phyloP scores from a whole-genome alignment of 2,329 filamentous ascomycete genomes.

The Colletotrichum lentis region DNA sequence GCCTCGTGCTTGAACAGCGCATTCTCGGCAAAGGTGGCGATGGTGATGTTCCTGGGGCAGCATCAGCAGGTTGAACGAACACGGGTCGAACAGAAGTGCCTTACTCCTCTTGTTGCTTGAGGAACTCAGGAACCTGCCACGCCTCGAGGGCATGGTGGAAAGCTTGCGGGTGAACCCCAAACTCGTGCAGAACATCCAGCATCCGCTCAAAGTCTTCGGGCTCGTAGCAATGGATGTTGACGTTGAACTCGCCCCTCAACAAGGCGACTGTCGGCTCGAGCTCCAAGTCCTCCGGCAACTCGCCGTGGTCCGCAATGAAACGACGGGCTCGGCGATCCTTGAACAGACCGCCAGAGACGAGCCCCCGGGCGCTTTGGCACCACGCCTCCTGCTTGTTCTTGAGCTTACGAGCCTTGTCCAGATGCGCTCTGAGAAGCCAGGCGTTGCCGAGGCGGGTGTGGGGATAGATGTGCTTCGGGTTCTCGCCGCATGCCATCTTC shows the following conservation, averaged over 20 bases:
- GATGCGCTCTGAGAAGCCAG: conserved; percentile 50
- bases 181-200: conserved; percentile 52
- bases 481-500: conserved; percentile 58
- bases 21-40: conserved; percentile 54
- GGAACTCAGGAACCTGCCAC: conserved; percentile 51
- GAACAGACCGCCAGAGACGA: neutral
- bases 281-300: conserved; percentile 48
- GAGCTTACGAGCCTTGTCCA: conserved; percentile 47
- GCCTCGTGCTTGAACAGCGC: conserved; percentile 53
- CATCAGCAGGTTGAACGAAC: neutral
- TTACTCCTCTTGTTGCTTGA: conserved; percentile 47
- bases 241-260: conserved; percentile 51
- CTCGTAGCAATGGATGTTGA: conserved; percentile 57
- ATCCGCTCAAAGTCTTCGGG: conserved; percentile 54
- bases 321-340: no score
- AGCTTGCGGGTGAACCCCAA: conserved; percentile 51
- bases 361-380: conserved; percentile 1
- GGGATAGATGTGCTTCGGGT: conserved; percentile 49
- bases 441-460: conserved; percentile 52
- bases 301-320: conserved; percentile 12
- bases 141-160: conserved; percentile 54
- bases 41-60: conserved; percentile 46
- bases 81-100: no score
- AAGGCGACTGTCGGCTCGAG: conserved; percentile 52
- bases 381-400: conserved; percentile 48